These are phyloP conservation scores for Angomonas ambiguus DNA, from an alignment of 208 protist species.

Conservation along the genomic window DNA sequence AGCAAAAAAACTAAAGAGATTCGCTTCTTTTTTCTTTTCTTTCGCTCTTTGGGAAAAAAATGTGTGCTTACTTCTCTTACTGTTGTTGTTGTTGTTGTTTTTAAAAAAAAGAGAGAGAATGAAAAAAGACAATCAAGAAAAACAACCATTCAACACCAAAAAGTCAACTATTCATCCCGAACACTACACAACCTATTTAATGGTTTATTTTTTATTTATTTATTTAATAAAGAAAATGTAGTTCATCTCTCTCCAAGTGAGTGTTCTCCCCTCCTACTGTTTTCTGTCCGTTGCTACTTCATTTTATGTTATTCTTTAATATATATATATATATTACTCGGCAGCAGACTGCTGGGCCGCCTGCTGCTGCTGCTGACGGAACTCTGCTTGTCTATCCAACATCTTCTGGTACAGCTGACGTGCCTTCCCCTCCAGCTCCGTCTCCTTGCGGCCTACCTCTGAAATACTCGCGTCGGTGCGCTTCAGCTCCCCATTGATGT, in stretches of 20 bases:
- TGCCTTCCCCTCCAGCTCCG: slow-evolving; percentile 60
- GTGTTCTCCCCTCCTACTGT: not conserved
- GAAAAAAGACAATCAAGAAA: not conserved
- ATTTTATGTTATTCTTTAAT: not conserved
- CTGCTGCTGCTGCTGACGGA: slow-evolving; percentile 64
- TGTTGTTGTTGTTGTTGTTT: not conserved
- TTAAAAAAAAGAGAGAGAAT: not conserved
- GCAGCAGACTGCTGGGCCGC: slow-evolving; percentile 32
- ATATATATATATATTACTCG: slow-evolving; percentile 13
- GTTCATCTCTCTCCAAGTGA: not conserved
- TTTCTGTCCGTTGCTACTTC: not conserved
- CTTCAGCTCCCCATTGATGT: slow-evolving; percentile 90
- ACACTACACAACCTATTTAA: too few species aligned
- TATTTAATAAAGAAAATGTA: too few species aligned
- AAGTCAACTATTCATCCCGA: too few species aligned
- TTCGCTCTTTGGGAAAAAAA: not conserved
- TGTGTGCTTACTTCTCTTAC: not conserved
- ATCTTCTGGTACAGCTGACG: slow-evolving; percentile 82
- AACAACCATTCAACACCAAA: slow-evolving; percentile 6
- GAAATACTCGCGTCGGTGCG: slow-evolving; percentile 71
- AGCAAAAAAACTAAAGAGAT: not conserved
- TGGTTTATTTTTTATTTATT: not conserved
- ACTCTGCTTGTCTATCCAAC: slow-evolving; percentile 68
- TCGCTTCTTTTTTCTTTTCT: not conserved
- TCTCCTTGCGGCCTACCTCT: slow-evolving; percentile 77